A percentile compares a stretch with the other conserved stretches of the same genome.
Evolutionary conservation across 352 stramenopile species (phyloP).

Genomic region (Thalassiosira exigua): DNA sequence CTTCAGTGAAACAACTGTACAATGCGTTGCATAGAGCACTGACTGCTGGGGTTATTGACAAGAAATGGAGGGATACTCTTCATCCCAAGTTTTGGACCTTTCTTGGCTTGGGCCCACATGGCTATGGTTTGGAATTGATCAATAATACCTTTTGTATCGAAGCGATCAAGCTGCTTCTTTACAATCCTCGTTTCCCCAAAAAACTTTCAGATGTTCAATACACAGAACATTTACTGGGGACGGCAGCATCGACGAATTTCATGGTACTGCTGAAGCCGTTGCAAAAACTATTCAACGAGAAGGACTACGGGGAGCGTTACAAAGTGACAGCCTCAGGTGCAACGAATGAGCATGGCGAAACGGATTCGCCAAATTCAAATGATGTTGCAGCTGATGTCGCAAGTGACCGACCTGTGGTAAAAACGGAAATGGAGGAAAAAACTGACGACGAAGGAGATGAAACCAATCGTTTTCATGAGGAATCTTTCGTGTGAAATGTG

Average conservation of each 20-base stretch:
- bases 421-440: too few relatives aligned
- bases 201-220: constrained; percentile 32
- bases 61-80: constrained; percentile 44
- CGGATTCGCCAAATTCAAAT: constrained; percentile 13
- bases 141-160: constrained; percentile 13
- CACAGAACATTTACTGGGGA: constrained; percentile 17
- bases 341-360: constrained; percentile 19
- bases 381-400: not conserved
- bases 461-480: too few relatives aligned
- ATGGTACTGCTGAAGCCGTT: constrained; percentile 25
- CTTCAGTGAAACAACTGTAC: constrained; percentile 22
- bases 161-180: constrained; percentile 25
- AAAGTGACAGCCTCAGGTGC: not conserved
- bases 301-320: constrained; percentile 25
- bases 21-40: constrained; percentile 8
- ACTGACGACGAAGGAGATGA: too few relatives aligned
- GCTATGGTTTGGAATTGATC: constrained; percentile 37
- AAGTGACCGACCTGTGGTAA: constrained; percentile 9
- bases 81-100: constrained; percentile 54
- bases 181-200: constrained; percentile 21
- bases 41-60: constrained; percentile 13
- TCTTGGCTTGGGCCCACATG: constrained; percentile 21
- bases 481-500: too few relatives aligned
- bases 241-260: constrained; percentile 31
- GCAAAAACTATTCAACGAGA: constrained; percentile 30